Conservation (phyloP, 2,329 filamentous ascomycete species). For the Chaetomium strumarium region DNA sequence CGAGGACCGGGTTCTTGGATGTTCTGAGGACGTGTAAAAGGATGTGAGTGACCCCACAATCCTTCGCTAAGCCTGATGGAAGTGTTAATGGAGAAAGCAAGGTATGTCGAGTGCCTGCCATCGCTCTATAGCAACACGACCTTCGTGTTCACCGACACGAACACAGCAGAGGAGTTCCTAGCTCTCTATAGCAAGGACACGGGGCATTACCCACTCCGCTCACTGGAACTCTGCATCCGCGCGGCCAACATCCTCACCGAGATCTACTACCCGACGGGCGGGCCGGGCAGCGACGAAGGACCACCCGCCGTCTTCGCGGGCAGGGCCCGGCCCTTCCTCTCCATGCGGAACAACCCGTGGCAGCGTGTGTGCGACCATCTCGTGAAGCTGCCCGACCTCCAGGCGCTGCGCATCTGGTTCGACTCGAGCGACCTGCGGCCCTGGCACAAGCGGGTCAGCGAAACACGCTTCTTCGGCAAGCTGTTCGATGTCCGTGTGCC, state of each 20-base stretch:
- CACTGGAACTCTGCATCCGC: slow-evolving; percentile 26
- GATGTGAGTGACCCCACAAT: slow-evolving; percentile 21
- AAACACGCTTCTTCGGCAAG: slow-evolving; percentile 25
- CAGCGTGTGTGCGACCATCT: slow-evolving; percentile 24
- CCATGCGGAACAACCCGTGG: slow-evolving; percentile 26
- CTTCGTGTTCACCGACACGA: slow-evolving; percentile 28
- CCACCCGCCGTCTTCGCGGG: slow-evolving; percentile 15
- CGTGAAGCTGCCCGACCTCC: slow-evolving; percentile 18
- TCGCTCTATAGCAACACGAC: slow-evolving; percentile 25
- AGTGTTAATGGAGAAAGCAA: slow-evolving; percentile 12
- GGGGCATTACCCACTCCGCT: slow-evolving; percentile 17
- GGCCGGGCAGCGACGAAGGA: slow-evolving; percentile 7
- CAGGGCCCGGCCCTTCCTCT: slow-evolving; percentile 10
- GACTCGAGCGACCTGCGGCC: slow-evolving; percentile 28
- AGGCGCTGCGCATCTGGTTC: slow-evolving; percentile 26
- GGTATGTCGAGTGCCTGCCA: slow-evolving; percentile 26
- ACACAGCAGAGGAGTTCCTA: slow-evolving; percentile 24
- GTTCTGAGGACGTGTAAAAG: slow-evolving; percentile 26
- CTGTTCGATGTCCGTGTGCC: slow-evolving; percentile 20
- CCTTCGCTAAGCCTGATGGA: neutral
- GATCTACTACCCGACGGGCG: slow-evolving; percentile 24
- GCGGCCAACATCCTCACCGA: slow-evolving; percentile 25
- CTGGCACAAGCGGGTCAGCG: slow-evolving; percentile 28
- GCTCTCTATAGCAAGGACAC: slow-evolving; percentile 13
- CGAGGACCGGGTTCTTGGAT: slow-evolving; percentile 15